Evolutionary conservation across 495 filamentous ascomycete genomes (phyloP).

Genomic region (Choiromyces venosus): DNA sequence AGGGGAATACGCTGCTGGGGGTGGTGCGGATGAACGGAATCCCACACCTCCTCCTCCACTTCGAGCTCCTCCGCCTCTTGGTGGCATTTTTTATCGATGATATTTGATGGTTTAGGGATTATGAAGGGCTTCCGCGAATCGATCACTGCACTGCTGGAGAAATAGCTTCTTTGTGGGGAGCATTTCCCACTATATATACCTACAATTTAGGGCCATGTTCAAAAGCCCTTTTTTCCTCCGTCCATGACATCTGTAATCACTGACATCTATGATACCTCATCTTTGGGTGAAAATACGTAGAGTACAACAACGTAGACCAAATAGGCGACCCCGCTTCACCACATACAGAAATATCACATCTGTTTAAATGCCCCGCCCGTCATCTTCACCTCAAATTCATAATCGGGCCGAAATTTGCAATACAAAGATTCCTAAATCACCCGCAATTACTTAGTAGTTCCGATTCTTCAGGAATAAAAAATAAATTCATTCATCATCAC

Average conservation of each 20-base stretch:
- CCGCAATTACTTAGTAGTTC: slow-evolving; percentile 20
- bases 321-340: not conserved
- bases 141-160: too few species aligned
- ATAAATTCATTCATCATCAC: too few species aligned
- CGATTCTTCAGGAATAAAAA: too few species aligned
- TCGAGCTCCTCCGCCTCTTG: not conserved
- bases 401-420: slow-evolving; percentile 48
- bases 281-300: not conserved
- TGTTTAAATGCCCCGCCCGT: slow-evolving; percentile 41
- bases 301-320: not conserved
- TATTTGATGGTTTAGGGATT: not conserved
- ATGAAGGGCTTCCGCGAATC: too few species aligned
- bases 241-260: not conserved
- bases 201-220: not conserved
- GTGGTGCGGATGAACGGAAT: not conserved
- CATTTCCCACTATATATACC: not conserved
- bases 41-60: not conserved
- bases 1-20: not conserved
- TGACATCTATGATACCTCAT: slow-evolving; percentile 1
- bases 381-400: slow-evolving; percentile 47
- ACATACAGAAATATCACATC: not conserved
- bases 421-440: slow-evolving; percentile 50
- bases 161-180: not conserved
- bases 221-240: not conserved
- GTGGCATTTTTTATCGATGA: not conserved